A percentile compares a stretch with the other conserved stretches of the same genome.
phyloP scores from a whole-genome alignment of 2,329 filamentous ascomycete species.

The Elsinoe perseae region DNA sequence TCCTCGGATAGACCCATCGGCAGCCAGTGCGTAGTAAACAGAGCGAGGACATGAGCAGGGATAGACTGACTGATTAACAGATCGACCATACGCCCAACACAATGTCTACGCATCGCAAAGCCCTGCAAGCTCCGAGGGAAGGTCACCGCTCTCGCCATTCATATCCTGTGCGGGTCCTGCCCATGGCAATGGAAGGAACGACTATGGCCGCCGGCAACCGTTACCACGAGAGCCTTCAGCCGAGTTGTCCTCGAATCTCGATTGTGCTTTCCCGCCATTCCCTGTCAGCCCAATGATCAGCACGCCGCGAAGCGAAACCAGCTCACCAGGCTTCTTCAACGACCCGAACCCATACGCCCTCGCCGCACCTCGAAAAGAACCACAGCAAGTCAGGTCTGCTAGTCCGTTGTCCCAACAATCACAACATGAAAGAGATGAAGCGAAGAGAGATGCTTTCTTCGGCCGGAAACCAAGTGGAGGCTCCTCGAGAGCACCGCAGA shows the following conservation, averaged over 20 bases:
- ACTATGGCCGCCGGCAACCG: conserved; percentile 1
- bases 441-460: conserved; percentile 13
- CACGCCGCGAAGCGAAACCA: conserved; percentile 22
- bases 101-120: conserved; percentile 7
- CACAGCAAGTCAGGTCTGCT: background rate
- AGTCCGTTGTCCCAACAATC: conserved; percentile 4
- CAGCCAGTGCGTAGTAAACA: conserved; percentile 7
- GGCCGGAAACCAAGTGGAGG: conserved; percentile 1
- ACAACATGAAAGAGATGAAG: conserved; percentile 8
- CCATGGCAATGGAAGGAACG: background rate
- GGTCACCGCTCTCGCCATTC: background rate
- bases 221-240: conserved; percentile 32
- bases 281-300: conserved; percentile 30
- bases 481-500: background rate
- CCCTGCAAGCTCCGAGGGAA: background rate
- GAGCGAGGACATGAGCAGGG: background rate
- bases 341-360: conserved; percentile 5
- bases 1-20: conserved; percentile 11
- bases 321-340: conserved; percentile 12
- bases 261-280: conserved; percentile 50
- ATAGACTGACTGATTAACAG: background rate
- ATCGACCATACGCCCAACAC: conserved; percentile 14
- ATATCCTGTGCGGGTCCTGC: background rate
- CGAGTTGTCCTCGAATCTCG: conserved; percentile 38
- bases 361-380: background rate